These are phyloP conservation scores for Saposhnikovia divaricata DNA, from an alignment of 129 eudicot genomes.

Conservation along the genomic window DNA sequence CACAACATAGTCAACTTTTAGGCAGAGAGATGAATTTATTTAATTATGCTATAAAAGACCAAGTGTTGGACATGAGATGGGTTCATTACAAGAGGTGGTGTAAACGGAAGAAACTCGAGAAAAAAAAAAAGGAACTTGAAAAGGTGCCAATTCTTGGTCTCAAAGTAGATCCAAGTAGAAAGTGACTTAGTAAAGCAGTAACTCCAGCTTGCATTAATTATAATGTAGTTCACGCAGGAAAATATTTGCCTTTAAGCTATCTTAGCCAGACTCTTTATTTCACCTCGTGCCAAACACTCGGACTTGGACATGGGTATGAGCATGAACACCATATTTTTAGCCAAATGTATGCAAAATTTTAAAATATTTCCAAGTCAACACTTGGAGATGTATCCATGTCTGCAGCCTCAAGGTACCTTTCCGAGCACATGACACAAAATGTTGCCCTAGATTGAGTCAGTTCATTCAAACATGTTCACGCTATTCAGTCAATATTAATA, in stretches of 20 bases:
- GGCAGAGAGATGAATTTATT: neutral
- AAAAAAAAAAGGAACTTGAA: too few species aligned
- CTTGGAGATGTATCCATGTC: neutral
- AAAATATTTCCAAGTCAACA: neutral
- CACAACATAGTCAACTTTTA: conserved; percentile 1
- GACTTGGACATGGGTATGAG: neutral
- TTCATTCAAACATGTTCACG: neutral
- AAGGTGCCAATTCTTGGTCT: too few species aligned
- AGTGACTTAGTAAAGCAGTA: neutral
- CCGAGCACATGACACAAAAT: neutral
- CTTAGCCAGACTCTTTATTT: too few species aligned
- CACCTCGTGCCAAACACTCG: neutral
- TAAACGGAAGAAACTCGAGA: neutral
- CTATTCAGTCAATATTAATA: neutral
- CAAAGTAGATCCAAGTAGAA: neutral
- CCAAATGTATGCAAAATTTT: neutral
- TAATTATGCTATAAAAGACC: neutral
- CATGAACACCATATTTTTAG: neutral
- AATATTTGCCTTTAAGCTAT: too few species aligned
- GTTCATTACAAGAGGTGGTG: neutral
- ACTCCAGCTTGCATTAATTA: neutral
- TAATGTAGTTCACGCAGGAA: neutral
- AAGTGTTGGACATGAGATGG: neutral
- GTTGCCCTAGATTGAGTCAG: neutral
- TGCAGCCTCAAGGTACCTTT: neutral